Percentiles rank a stretch among this genome's conserved stretches.
These are phyloP conservation scores for Coffea humblotiana DNA, from an alignment of 305 asterid species.

Conservation along the genomic window DNA sequence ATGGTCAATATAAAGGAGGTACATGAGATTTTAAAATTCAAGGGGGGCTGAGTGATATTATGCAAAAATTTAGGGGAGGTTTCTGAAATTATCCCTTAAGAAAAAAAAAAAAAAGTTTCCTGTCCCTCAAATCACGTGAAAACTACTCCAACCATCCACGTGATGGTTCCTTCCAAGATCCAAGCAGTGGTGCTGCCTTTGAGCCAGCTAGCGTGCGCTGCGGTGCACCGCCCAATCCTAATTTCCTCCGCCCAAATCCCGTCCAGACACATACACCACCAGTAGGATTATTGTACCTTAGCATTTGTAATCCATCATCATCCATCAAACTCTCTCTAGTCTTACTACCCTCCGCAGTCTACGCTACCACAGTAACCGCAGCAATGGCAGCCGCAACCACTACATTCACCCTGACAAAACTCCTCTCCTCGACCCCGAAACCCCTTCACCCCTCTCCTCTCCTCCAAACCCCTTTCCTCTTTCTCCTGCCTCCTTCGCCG, in stretches of 20 bases:
- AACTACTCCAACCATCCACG: background rate
- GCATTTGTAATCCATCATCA: too few relatives aligned
- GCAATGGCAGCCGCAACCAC: slow-evolving; percentile 50
- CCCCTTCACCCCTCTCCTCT: slow-evolving; percentile 43
- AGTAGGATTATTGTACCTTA: too few relatives aligned
- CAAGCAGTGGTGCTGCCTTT: background rate
- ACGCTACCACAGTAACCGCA: background rate
- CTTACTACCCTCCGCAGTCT: background rate
- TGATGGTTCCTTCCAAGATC: background rate
- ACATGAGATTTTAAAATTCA: too few relatives aligned
- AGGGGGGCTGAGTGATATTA: too few relatives aligned
- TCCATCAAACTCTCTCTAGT: too few relatives aligned
- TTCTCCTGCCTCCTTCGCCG: slow-evolving; percentile 32
- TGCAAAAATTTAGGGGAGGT: too few relatives aligned
- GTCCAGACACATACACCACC: too few relatives aligned
- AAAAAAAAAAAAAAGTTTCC: too few relatives aligned
- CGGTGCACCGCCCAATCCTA: slow-evolving; percentile 12
- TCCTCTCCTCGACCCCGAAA: slow-evolving; percentile 42
- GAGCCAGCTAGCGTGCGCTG: slow-evolving; percentile 15
- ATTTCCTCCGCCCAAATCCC: slow-evolving; percentile 18
- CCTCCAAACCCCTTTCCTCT: slow-evolving; percentile 34
- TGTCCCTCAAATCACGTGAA: background rate
- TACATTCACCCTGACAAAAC: slow-evolving; percentile 49
- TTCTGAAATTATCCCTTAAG: too few relatives aligned
- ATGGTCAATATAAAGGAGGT: too few relatives aligned